Base-by-base conservation (phyloP, 345 rosid species). In the Acer saccharum region DNA sequence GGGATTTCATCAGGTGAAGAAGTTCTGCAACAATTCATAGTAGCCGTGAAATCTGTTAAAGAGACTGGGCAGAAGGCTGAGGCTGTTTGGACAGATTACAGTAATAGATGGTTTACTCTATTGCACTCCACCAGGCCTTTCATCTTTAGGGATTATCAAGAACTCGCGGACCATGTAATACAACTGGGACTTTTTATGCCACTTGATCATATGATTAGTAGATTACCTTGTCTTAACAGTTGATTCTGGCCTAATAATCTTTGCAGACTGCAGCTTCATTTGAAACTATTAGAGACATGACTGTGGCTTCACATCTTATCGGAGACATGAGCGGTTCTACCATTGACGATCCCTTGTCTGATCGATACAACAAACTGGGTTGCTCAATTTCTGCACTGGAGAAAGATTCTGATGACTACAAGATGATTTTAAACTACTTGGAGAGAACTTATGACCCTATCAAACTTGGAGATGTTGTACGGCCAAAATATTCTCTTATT, bases 391-490 rank as follows among this genome's bases (percentile, higher is more conserved):
- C 84, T 75, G 75, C 89, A 0, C 46, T 90, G 23, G 92, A 89
- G 39, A 84, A 88, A 65, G 96, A 90, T 18, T 87, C 93, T 0
- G 91, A 90, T 20, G 94, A 92, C 74, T 95, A 92, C 76, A 93
- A 86, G 83, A 90, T 95, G 94, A 80, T 93, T 8, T 78, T 86
- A 57, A 88, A 85, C 54, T 95, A 92, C 76, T 50, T 88, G 29
- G 89, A 90, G 71, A 93, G 80, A 68, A 95, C 98, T 18, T 92
- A 87, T 25, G 97, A 92, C 62, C 94, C 97, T 1, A 83, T 92
- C 60, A 90, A 82, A 86, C 85, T 90, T 60, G 96, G 87, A 52
- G 96, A 91, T 32, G 80, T 88, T 8, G 98, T 93, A 82, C 77
- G 88, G 50, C 68, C 48, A 7, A 1, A 48, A 21, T 10, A 10